Evolutionary conservation across 345 rosid species (phyloP), one percentile per base, ranked within the genome.

Genomic region (Balakata baccata): DNA sequence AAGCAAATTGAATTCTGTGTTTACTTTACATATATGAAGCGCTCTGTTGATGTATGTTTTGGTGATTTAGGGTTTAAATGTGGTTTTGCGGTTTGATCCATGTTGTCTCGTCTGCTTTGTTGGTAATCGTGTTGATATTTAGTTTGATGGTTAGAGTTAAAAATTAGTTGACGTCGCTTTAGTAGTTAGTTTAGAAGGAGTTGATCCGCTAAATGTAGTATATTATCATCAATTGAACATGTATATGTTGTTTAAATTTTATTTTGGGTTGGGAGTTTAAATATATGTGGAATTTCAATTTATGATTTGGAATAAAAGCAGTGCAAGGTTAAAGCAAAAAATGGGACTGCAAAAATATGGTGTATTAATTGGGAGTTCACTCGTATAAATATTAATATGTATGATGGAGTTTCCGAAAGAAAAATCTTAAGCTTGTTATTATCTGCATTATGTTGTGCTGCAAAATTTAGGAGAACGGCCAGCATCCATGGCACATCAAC

Each of bases 51-150:
- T 74, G 53, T 11, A 11, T 5, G 39, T 50, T 60, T 22, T 0
- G 54, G 50, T 66, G 60, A 45, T 79, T 29, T 70, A 43, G 56
- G 71, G 75, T 72, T 70, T 63, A 39, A n/a, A 20, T 38, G 56
- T 60, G 64, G 54, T 59, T 74, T 74, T 59, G 34, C 34, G 61
- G 62, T 77, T 78, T 79, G 78, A 78, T 85, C 76, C 23, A n/a
- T 64, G 61, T 70, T 37, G 52, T 10, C 64, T 75, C 69, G 3
- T n/a, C 38, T 22, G 64, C 67, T 39, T 72, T 54, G 41, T 38
- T 57, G 69, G 54, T 66, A 76, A 70, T 68, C 64, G 20, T 20
- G 65, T 6, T 51, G 34, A 39, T 6, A n/a, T 18, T 29, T 74
- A 22, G 13, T 45, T 54, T 69, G n/a, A 6, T 18, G 14, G 5